Base-by-base conservation (phyloP, 768 basidiomycete species). In the Psilocybe cyanescens region DNA sequence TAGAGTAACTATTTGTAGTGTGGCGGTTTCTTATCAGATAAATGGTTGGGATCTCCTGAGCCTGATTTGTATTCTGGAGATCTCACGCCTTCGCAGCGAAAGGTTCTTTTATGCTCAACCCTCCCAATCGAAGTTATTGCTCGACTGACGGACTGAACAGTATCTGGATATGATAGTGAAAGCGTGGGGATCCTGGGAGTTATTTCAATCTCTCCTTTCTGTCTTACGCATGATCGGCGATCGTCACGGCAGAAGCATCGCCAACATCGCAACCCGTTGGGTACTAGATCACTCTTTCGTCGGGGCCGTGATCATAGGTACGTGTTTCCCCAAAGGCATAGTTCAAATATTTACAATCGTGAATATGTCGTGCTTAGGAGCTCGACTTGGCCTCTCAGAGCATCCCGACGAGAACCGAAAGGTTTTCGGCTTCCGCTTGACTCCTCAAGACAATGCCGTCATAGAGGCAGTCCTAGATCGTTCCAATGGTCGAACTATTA, bases 221-320 rank as follows among this genome's bases (percentile, higher is more conserved):
- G 81, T 83, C 44, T 79, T 94, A 33, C 83, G 86, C 19, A 68
- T 65, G n/a, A 82, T 94, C 58, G 92, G 86, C 3, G 83, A 89
- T 76, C 83, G 82, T 24, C 87, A 92, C 71, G 83, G 84, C 9
- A 75, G 79, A 49, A 90, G 86, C 73, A 86, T 94, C 39, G 85
- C 92, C 56, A 93, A 93, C 69, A 77, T 94, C 41, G 91, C 92
- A 33, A 89, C 86, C 2, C 86, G 92, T 14, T 94, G 92, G 92
- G 89, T 93, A 0, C 79, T 94, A 19, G 90, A 94, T 75, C 90
- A 93, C 55, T 68, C 75, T 1, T 89, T 83, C 64, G 91, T 94
- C 16, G 92, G 90, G 8, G 90, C 91, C 39, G 90, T 92, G 35
- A 83, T 94, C 65, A 83, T 94, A 67, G 92, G 92, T 88, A 63